Evolutionary conservation across 2,329 filamentous ascomycete genomes (phyloP), one percentile per base, ranked within the genome.

Genomic region (Fusarium sp.): DNA sequence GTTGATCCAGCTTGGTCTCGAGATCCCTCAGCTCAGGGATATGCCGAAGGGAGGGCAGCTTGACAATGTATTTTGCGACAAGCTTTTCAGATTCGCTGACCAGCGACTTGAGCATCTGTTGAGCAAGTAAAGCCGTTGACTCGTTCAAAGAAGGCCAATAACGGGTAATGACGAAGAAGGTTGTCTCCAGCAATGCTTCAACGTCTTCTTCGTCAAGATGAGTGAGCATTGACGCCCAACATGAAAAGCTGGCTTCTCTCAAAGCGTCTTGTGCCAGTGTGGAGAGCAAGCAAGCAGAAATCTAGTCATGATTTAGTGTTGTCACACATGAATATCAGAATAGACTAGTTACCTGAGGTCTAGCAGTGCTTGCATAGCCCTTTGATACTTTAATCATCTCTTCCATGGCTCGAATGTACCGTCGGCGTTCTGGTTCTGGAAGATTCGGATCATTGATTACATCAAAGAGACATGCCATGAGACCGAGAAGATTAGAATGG

Each of bases 271-370:
- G 87, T 17, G 91, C 86, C 62, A 98, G 86, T 0, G 94, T 94
- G 22, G 93, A 94, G 65, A 97, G 89, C 14, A 99, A 83, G 75
- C 93, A 97, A n/a, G 95, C 94, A 69, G 93, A 93, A 56, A 98
- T 95, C 89, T 95, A 73, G 56, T 37, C 13, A 15, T 20, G 19
- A 65, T 47, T 63, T n/a, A 58, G 24, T 32, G 17, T 37, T 30
- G 5, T 39, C n/a, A 15, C 5, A 2, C 39, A 8, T 47, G 11
- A 2, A 15, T 11, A 37, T 3, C 7, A 22, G 8, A 20, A 11
- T 51, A 13, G 15, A 22, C n/a, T 28, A 78, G 84, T 71, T 79
- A 93, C 92, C 83, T 97, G 95, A 22, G 96, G 95, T 40, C 97
- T 84, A 49, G 93, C 96, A 71, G 91, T 89, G 63, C 89, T 90